phyloP scores from a whole-genome alignment of 768 basidiomycete species.

The Amanita molliuscula region DNA sequence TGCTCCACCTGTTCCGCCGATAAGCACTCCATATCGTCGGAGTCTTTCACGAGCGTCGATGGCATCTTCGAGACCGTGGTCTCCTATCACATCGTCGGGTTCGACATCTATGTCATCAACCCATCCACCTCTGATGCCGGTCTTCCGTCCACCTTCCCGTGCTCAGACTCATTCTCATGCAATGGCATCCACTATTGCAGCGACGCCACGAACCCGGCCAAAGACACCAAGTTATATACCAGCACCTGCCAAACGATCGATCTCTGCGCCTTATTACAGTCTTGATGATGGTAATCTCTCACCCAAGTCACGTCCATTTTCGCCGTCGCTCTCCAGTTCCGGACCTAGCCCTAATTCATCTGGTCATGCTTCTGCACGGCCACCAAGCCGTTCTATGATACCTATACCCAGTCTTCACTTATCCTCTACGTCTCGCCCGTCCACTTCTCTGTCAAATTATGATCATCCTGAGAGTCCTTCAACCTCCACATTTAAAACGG shows the following conservation, averaged over 20 bases:
- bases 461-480: constrained; percentile 41
- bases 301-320: constrained; percentile 50
- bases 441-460: constrained; percentile 62
- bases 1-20: constrained; percentile 35
- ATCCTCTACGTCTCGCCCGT: constrained; percentile 59
- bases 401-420: constrained; percentile 68
- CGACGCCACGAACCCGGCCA: constrained; percentile 57
- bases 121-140: constrained; percentile 26
- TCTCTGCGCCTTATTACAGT: constrained; percentile 36
- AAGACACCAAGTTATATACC: constrained; percentile 79
- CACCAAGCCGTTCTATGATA: constrained; percentile 78
- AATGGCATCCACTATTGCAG: constrained; percentile 20
- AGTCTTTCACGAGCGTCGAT: constrained; percentile 68
- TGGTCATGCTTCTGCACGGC: constrained; percentile 44
- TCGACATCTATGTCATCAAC: constrained; percentile 55
- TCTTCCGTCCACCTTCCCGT: constrained; percentile 42
- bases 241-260: constrained; percentile 41
- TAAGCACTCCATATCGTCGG: constrained; percentile 43
- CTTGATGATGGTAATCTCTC: constrained; percentile 35
- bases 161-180: constrained; percentile 47
- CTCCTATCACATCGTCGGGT: constrained; percentile 60
- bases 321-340: constrained; percentile 45
- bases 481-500: constrained; percentile 30
- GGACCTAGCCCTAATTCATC: constrained; percentile 32
- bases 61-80: constrained; percentile 74